Evolutionary conservation across 2,329 filamentous ascomycete species (phyloP), one percentile per base, ranked within the genome.

Genomic region (Epichloe gansuensis): DNA sequence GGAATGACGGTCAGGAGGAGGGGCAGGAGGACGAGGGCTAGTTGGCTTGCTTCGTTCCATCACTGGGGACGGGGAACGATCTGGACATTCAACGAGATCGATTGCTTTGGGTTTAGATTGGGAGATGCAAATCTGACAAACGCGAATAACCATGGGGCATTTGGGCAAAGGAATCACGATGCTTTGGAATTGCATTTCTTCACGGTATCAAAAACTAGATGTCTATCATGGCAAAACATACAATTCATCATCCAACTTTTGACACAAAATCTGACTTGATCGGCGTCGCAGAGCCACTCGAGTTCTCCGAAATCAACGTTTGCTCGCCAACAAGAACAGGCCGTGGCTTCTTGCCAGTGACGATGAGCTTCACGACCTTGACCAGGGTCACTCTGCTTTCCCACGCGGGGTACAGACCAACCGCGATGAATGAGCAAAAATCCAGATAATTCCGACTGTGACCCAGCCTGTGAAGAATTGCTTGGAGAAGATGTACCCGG

Each of bases 391-490:
- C 68, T 2, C 90, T 72, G 0, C 89, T 88, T 64, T 95, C 88
- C 67, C 78, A 93, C 1, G 93, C 70, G 6, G 91, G 91, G 67
- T 85, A 95, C 0, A 95, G 41, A 0, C 88, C 88, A 0, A 95
- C 88, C 9, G 81, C 85, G 52, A 84, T 73, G 2, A 83, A 71
- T 3, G 82, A 86, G 60, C 78, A 81, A 62, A 87, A 86, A 89
- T 70, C 86, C 86, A 90, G 2, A 86, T 67, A 34, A 90, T 84
- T 0, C 82, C 83, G 1, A 86, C 79, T 2, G 79, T 72, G 8
- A 87, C 77, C 85, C 85, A 88, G 9, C 84, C 85, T 0, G 83
- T 85, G 64, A 89, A 90, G 71, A 89, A 90, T 0, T 57, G 31
- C 48, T 68, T 68, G 15, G 64, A 67, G 39, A 69, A 69, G 51